Evolutionary conservation across 805 yeast genomes (phyloP), one percentile per base, ranked within the genome.

Genomic region (Pichia nakasei): DNA sequence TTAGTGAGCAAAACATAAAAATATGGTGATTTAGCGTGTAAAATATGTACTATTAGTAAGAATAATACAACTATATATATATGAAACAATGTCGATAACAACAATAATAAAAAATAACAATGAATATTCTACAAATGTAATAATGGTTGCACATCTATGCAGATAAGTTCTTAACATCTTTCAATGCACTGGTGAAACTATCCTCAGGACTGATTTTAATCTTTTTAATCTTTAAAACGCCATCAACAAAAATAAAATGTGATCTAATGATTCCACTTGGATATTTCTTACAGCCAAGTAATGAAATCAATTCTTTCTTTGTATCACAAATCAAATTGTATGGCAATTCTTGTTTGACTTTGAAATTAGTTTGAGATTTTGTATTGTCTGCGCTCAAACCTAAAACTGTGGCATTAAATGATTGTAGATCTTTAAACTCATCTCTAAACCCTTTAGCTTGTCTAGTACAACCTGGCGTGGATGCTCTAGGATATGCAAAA

Each of bases 401-500:
- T 53, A 74, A 79, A 1, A 91, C 81, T 0, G 75, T 66, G 2
- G 80, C 81, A 21, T 73, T 73, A 33, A 73, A 65, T 38, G 68
- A 33, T 9, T 41, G 36, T 54, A 84, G 73, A 35, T 72, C 67
- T 2, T 71, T 68, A 59, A 66, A 80, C 53, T 76, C 76, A 51
- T 76, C 80, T 54, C 93, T 79, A 60, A 83, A 93, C 0, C 96
- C 96, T 59, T 84, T 75, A 3, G 89, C 97, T 65, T 91, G 98
- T 54, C 87, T 76, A 1, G 98, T 91, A 64, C 98, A 93, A 3
- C 98, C 98, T 1, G 96, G 96, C 0, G 97, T 91, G 22, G 83
- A 78, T 0, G 97, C 97, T 57, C 74, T 82, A 43, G 97, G 97
- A 59, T 89, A 91, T 18, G 95, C 84, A 63, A 81, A 78, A 22